Conservation (phyloP, 495 filamentous ascomycete genomes). For the Chaetomium tenue region DNA sequence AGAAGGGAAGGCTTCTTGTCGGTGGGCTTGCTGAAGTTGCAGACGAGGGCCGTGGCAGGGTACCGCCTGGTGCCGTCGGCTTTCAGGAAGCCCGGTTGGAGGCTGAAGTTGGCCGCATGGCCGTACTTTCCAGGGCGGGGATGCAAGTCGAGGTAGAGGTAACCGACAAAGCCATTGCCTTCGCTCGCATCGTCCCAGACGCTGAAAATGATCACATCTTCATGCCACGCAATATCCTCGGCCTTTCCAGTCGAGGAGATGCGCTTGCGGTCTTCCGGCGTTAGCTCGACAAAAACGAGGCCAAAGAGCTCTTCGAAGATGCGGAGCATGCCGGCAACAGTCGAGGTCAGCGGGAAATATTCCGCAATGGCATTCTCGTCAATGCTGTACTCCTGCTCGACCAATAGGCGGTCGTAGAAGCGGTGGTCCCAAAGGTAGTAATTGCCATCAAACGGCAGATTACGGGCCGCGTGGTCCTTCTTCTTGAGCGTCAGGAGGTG, state of each 20-base stretch:
- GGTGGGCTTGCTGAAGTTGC: conserved; percentile 65
- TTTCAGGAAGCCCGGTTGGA: conserved; percentile 62
- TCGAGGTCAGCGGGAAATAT: conserved; percentile 86
- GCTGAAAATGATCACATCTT: conserved; percentile 61
- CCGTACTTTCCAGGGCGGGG: conserved; percentile 63
- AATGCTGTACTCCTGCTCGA: conserved; percentile 84
- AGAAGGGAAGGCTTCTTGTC: conserved; percentile 59
- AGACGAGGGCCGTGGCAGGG: conserved; percentile 63
- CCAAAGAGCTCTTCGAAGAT: conserved; percentile 96
- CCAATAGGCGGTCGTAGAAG: conserved; percentile 86
- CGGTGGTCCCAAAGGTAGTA: conserved; percentile 89
- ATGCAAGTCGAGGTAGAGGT: conserved; percentile 63
- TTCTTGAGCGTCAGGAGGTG: conserved; percentile 77
- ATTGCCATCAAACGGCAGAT: conserved; percentile 60
- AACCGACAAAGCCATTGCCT: conserved; percentile 59
- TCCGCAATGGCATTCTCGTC: conserved; percentile 89
- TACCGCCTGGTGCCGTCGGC: conserved; percentile 57
- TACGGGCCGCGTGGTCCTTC: conserved; percentile 60
- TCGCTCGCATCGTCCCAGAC: conserved; percentile 62
- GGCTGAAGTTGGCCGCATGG: conserved; percentile 75
- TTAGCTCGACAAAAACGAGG: conserved; percentile 82
- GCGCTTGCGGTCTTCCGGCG: conserved; percentile 47
- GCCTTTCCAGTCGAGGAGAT: conserved; percentile 54
- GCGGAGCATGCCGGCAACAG: conserved; percentile 84
- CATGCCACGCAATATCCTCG: conserved; percentile 60